phyloP scores from a whole-genome alignment of 2,329 filamentous ascomycete species.

The Claviceps digitariae region DNA sequence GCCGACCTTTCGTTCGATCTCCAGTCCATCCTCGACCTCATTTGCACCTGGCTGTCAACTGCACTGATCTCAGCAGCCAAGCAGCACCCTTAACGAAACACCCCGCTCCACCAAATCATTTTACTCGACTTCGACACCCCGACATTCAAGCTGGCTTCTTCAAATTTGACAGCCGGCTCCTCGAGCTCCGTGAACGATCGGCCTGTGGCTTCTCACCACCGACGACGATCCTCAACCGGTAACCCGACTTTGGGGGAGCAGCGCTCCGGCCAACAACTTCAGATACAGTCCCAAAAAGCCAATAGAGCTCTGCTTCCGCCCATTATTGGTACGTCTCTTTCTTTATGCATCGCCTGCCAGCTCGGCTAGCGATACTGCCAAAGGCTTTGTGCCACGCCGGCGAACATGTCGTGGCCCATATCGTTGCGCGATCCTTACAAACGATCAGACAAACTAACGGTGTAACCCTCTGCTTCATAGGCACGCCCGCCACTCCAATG shows the following conservation, averaged over 20 bases:
- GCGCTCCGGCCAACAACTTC: conserved; percentile 17
- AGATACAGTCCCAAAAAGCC: conserved; percentile 17
- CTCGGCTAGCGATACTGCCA: not conserved
- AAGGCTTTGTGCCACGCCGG: not conserved
- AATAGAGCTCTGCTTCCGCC: conserved; percentile 31
- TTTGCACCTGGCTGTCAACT: not conserved
- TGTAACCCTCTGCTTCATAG: conserved; percentile 19
- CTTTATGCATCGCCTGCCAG: not conserved
- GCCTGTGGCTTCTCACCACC: conserved; percentile 33
- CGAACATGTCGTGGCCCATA: conserved; percentile 3
- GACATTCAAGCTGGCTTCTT: conserved; percentile 35
- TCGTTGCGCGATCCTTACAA: conserved; percentile 12
- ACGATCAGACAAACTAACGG: conserved; percentile 4
- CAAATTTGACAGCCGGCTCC: conserved; percentile 35
- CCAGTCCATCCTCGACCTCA: not conserved
- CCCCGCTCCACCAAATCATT: not conserved
- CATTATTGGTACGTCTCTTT: conserved; percentile 37
- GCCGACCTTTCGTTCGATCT: not conserved
- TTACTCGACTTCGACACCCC: conserved; percentile 7
- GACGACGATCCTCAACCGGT: conserved; percentile 34
- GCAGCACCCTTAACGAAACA: not conserved
- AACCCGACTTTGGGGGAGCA: conserved; percentile 17
- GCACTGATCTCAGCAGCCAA: conserved; percentile 1
- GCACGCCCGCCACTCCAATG: conserved; percentile 52
- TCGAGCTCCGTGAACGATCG: conserved; percentile 40